A percentile compares a stretch with the other conserved stretches of the same genome.
phyloP scores from a whole-genome alignment of 257 asterid species.

The Solanum microdontum region DNA sequence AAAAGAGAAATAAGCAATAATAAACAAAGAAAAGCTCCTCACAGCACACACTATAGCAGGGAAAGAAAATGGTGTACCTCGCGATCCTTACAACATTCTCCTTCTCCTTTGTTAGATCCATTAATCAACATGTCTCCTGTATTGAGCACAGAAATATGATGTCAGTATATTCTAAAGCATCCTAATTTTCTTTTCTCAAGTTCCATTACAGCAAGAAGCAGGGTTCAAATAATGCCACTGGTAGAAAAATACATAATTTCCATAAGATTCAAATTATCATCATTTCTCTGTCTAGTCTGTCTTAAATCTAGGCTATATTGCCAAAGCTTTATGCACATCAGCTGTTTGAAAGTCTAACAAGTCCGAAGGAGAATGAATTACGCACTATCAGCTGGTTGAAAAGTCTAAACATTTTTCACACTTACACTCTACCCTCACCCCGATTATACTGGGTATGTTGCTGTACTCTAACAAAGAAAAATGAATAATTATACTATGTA shows the following conservation, averaged over 20 bases:
- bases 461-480: neutral
- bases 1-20: neutral
- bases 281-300: neutral
- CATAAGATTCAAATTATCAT: neutral
- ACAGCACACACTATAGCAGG: neutral
- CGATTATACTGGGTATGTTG: neutral
- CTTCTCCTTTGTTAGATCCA: constrained; percentile 37
- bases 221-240: neutral
- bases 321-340: neutral
- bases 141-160: constrained; percentile 3
- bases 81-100: constrained; percentile 15
- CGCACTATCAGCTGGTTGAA: neutral
- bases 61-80: neutral
- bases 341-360: neutral
- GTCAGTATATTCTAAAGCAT: neutral
- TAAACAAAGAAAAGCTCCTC: neutral
- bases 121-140: constrained; percentile 49
- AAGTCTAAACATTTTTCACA: neutral
- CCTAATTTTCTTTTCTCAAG: neutral
- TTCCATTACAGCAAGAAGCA: neutral
- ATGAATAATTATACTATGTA: neutral
- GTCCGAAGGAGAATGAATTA: neutral
- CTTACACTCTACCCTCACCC: neutral
- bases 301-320: neutral
- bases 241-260: neutral